Evolutionary conservation across 2,329 filamentous ascomycete genomes (phyloP), one percentile per base, ranked within the genome.

Genomic region (Phaeoacremonium minimum): DNA sequence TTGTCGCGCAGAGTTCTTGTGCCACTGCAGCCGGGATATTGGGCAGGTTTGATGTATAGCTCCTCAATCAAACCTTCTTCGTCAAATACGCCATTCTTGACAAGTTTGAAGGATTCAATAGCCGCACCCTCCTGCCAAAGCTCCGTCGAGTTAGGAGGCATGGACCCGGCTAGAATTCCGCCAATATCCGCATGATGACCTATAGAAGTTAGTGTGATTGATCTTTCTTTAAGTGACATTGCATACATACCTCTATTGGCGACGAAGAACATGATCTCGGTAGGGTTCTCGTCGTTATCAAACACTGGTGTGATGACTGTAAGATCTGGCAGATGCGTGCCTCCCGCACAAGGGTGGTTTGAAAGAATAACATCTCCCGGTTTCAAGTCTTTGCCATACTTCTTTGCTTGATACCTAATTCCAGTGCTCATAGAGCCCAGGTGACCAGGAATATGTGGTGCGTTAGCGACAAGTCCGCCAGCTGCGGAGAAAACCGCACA

Each of bases 1-100:
- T 87, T 87, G 52, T 87, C 83, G 15, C 73, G 77, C 4, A 87
- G 63, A 55, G 83, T 85, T 32, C 83, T 63, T 2, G 83, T 85
- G 2, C 83, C 83, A 36, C 75, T 79, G 54, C 83, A 87, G 2
- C 79, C 83, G 4, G 75, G 73, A 47, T 82, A 78, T 46, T 80
- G 68, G 1, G 80, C 79, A 1, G 83, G 83, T 44, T 85, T 80
- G 16, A 77, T 67, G 28, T 81, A 73, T 4, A 87, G 62, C 1
- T 83, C 58, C 42, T 85, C 73, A 0, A 70, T 78, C 40, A 86
- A 81, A 9, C 81, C 71, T 46, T 80, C 68, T 52, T 87, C 83
- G 46, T 86, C 80, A 57, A 87, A 85, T 15, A 75, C 64, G 7
- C 81, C 81, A 48, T 83, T 74, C 8, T 76, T 81, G 5, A 85